A percentile compares a stretch with the other conserved stretches of the same genome.
Evolutionary conservation across 495 filamentous ascomycete genomes (phyloP).

Genomic region (Annulohypoxylon stygium): DNA sequence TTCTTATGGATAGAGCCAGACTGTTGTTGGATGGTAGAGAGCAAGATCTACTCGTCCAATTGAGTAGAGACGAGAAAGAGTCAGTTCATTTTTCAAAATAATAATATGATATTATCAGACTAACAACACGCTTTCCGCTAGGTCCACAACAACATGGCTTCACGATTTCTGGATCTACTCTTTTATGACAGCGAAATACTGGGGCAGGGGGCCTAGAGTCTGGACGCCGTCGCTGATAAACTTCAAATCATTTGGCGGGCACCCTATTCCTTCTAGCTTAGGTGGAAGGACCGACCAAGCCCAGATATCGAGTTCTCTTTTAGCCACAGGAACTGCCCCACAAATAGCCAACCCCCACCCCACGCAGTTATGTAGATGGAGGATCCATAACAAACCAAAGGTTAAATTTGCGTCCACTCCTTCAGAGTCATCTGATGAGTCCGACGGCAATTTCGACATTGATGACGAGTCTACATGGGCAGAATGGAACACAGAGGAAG

Average conservation of each 20-base stretch:
- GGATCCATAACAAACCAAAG: constrained; percentile 2
- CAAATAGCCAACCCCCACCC: no score
- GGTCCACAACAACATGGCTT: constrained; percentile 47
- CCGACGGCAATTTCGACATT: background rate
- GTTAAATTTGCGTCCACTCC: background rate
- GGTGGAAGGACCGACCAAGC: background rate
- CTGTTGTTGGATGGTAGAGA: constrained; percentile 53
- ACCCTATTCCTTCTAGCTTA: constrained; percentile 1
- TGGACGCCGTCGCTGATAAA: constrained; percentile 50
- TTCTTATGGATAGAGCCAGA: constrained; percentile 49
- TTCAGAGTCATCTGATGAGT: background rate
- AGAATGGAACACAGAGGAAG: constrained; percentile 40
- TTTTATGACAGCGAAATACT: constrained; percentile 59
- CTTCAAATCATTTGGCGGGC: constrained; percentile 17
- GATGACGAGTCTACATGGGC: constrained; percentile 51
- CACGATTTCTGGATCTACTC: constrained; percentile 60
- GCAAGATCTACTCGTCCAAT: constrained; percentile 44
- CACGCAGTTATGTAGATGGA: constrained; percentile 27
- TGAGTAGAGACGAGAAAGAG: constrained; percentile 46
- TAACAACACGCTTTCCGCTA: constrained; percentile 21
- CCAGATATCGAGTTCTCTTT: background rate
- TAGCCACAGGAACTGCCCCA: no score
- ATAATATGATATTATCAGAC: constrained; percentile 4
- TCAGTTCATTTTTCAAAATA: constrained; percentile 18
- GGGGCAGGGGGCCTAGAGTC: constrained; percentile 56